Evolutionary conservation across 108 stramenopile species (phyloP).

Genomic region (Nitzschia sp.): DNA sequence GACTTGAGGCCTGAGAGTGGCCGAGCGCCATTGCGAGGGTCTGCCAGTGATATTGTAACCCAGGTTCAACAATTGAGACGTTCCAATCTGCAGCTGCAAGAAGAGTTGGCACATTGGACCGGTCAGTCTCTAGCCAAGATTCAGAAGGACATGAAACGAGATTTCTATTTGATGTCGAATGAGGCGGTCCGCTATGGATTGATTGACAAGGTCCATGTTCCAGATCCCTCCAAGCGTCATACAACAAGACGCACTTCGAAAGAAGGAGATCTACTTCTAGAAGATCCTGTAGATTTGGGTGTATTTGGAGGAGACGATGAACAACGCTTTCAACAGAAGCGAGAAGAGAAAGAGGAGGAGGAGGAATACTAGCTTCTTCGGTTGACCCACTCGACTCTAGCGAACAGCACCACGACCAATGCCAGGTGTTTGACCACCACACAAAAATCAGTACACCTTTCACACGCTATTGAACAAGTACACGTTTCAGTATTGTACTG

Average conservation of each 20-base stretch:
- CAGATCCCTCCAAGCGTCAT: constrained; percentile 54
- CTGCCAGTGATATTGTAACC: constrained; percentile 85
- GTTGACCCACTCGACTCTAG: neutral
- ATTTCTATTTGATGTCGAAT: constrained; percentile 90
- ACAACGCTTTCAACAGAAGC: constrained; percentile 62
- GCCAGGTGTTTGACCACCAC: neutral
- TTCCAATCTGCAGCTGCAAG: constrained; percentile 72
- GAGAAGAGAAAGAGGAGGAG: constrained; percentile 23
- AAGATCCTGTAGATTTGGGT: constrained; percentile 51
- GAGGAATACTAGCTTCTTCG: neutral
- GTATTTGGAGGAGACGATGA: constrained; percentile 73
- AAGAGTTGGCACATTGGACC: constrained; percentile 72
- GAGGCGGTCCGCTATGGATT: constrained; percentile 90
- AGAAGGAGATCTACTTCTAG: too few species aligned
- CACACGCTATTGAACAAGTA: too few species aligned
- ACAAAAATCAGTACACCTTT: neutral
- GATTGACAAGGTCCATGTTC: constrained; percentile 81
- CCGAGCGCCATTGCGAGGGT: constrained; percentile 70
- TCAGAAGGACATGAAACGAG: constrained; percentile 81
- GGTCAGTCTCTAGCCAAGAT: constrained; percentile 76
- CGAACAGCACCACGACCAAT: neutral
- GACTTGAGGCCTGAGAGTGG: constrained; percentile 62
- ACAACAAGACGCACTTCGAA: constrained; percentile 32
- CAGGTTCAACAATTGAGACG: constrained; percentile 77
- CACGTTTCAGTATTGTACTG: too few species aligned